Percentiles rank a stretch among this genome's conserved stretches.
Evolutionary conservation across 805 yeast species (phyloP).

Genomic region (Nakazawaea anatomiae): DNA sequence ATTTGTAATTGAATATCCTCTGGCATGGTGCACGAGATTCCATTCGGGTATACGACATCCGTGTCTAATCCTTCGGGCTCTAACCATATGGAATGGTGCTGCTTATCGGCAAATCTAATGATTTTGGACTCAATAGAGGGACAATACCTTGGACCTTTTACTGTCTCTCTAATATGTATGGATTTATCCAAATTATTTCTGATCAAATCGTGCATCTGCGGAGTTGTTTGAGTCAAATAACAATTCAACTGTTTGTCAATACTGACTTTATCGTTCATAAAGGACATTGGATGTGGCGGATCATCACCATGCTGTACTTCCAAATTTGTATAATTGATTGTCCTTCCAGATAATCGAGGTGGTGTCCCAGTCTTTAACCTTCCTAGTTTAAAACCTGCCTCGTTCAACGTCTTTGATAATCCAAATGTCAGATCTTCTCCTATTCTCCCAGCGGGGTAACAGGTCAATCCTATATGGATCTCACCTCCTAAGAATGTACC

Average conservation of each 20-base stretch:
- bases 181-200: conserved; percentile 70
- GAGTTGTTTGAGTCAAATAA: conserved; percentile 74
- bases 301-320: conserved; percentile 72
- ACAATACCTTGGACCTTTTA: conserved; percentile 95
- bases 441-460: conserved; percentile 86
- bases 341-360: conserved; percentile 68
- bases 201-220: conserved; percentile 64
- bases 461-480: conserved; percentile 80
- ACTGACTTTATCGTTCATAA: conserved; percentile 61
- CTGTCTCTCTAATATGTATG: conserved; percentile 88
- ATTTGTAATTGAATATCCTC: conserved; percentile 79
- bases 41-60: conserved; percentile 90
- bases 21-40: conserved; percentile 95
- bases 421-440: conserved; percentile 93
- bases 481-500: conserved; percentile 96
- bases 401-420: conserved; percentile 66
- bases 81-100: conserved; percentile 81
- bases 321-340: conserved; percentile 64
- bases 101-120: conserved; percentile 70
- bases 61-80: conserved; percentile 94
- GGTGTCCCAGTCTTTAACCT: conserved; percentile 97
- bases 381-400: conserved; percentile 79
- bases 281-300: conserved; percentile 90
- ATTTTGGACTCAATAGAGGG: conserved; percentile 94
- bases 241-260: conserved; percentile 62